Conservation (phyloP, 176 grass and related monocot species). For the Elaeis guineensis region DNA sequence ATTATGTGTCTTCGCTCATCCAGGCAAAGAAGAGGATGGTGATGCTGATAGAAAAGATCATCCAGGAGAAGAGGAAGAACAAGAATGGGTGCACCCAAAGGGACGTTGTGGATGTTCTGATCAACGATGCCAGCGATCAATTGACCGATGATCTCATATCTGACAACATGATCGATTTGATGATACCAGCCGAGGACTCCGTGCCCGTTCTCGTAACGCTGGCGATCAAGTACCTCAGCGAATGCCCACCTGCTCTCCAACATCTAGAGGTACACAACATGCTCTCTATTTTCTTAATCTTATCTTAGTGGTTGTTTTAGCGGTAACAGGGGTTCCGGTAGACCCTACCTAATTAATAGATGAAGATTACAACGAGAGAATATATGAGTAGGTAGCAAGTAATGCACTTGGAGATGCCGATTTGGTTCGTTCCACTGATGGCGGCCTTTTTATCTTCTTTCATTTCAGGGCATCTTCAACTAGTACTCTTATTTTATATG, state of each 20-base stretch:
- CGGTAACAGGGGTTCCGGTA: no score
- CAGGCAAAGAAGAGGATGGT: constrained; percentile 97
- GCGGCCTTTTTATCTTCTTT: constrained; percentile 8
- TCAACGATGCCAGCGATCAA: constrained; percentile 39
- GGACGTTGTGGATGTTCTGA: constrained; percentile 73
- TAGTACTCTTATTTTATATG: no score
- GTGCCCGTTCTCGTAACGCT: constrained; percentile 92
- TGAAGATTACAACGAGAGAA: no score
- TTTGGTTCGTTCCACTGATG: constrained; percentile 28
- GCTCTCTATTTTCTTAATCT: no score
- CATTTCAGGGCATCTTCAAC: no score
- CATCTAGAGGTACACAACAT: constrained; percentile 47
- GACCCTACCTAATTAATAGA: no score
- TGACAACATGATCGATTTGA: constrained; percentile 96
- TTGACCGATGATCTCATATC: constrained; percentile 89
- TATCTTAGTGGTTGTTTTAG: no score
- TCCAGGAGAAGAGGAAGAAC: constrained; percentile 62
- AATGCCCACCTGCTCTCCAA: constrained; percentile 69
- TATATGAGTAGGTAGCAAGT: no score
- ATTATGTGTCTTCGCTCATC: not conserved
- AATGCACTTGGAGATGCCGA: constrained; percentile 13
- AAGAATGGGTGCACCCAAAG: not conserved
- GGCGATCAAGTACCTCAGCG: constrained; percentile 88
- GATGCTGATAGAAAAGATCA: constrained; percentile 63
- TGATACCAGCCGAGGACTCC: constrained; percentile 98